Evolutionary conservation across 345 rosid genomes (phyloP).

Genomic region (Brassica carinata): DNA sequence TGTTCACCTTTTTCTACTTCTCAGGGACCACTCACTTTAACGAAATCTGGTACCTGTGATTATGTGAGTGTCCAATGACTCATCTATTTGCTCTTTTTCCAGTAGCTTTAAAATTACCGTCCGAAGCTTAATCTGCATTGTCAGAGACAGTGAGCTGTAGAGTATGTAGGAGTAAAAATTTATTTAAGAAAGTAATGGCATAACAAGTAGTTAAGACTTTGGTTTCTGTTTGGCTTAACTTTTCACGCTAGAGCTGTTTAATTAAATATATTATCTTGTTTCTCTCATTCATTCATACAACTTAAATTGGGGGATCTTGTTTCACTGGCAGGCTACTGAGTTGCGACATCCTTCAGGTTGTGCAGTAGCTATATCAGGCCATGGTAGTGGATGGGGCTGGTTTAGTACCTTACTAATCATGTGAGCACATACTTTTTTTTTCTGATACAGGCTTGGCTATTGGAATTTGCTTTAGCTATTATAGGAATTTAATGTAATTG

Average conservation of each 20-base stretch:
- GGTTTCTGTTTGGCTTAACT: constrained; percentile 10
- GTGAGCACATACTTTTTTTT: constrained; percentile 46
- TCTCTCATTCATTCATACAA: neutral
- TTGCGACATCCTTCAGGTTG: constrained; percentile 93
- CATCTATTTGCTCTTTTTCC: neutral
- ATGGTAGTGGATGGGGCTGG: constrained; percentile 84
- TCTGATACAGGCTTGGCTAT: neutral
- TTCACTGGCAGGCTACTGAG: constrained; percentile 57
- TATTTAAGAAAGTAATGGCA: neutral
- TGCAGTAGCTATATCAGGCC: constrained; percentile 55
- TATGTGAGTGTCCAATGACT: constrained; percentile 63
- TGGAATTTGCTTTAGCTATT: neutral
- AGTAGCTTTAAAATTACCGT: neutral
- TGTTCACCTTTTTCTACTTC: constrained; percentile 24
- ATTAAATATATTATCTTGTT: neutral
- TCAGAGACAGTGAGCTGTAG: constrained; percentile 24
- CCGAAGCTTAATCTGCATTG: neutral
- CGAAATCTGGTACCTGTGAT: constrained; percentile 63
- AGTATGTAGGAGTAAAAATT: neutral
- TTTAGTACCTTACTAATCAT: constrained; percentile 59
- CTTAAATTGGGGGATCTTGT: constrained; percentile 1
- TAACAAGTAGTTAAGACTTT: constrained; percentile 5
- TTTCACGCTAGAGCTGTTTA: neutral
- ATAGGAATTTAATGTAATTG: neutral
- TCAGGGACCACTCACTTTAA: constrained; percentile 73